phyloP scores from a whole-genome alignment of 495 filamentous ascomycete species.

The Mycothermus thermophilus region DNA sequence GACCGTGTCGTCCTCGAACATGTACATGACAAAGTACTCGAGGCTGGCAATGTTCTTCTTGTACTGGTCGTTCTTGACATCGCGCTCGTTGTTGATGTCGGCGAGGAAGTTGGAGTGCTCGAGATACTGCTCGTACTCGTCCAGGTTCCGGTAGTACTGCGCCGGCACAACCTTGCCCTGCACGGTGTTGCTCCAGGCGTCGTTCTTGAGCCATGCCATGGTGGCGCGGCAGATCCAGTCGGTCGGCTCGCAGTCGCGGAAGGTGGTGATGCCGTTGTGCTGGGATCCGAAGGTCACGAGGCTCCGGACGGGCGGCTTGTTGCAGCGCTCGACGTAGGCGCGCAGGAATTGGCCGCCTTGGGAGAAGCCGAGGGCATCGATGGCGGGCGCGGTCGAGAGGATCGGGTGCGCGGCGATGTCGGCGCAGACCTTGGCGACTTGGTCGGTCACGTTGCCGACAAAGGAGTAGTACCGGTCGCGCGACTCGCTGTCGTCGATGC shows the following conservation, averaged over 20 bases:
- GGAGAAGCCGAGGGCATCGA: constrained; percentile 88
- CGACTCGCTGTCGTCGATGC: constrained; percentile 48
- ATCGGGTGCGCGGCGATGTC: constrained; percentile 66
- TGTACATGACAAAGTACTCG: constrained; percentile 73
- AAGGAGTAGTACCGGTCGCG: constrained; percentile 72
- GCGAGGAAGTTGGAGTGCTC: constrained; percentile 84
- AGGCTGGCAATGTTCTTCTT: constrained; percentile 53
- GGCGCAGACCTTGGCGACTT: constrained; percentile 64
- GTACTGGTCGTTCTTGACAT: constrained; percentile 58
- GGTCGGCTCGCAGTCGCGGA: constrained; percentile 44
- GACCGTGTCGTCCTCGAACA: constrained; percentile 77
- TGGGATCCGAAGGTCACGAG: constrained; percentile 87
- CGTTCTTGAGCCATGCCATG: constrained; percentile 53
- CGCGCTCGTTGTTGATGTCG: constrained; percentile 93
- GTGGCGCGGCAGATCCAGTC: constrained; percentile 76
- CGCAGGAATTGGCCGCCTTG: constrained; percentile 95
- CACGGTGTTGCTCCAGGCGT: constrained; percentile 62
- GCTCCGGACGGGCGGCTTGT: constrained; percentile 60
- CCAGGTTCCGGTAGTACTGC: constrained; percentile 81
- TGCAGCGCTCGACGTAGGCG: constrained; percentile 85
- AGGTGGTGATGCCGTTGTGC: constrained; percentile 84
- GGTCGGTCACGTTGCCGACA: constrained; percentile 75
- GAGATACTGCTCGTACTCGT: constrained; percentile 58
- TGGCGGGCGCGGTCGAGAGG: constrained; percentile 61
- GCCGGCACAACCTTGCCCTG: constrained; percentile 77